These are phyloP conservation scores for Phytophthora macrochlamydospora DNA, from an alignment of 352 stramenopile species.

Conservation along the genomic window DNA sequence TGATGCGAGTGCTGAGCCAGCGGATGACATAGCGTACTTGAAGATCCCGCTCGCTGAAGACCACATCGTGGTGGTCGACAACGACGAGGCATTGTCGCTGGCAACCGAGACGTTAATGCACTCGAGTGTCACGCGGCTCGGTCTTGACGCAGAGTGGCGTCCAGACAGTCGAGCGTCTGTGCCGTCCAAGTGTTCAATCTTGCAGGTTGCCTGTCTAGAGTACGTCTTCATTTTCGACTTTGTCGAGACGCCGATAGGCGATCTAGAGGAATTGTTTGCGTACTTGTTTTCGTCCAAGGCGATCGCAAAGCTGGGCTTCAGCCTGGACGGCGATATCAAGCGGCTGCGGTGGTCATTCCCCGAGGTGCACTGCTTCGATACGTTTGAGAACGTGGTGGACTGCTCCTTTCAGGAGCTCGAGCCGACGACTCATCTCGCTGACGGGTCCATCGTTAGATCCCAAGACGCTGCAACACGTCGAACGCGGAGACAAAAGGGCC, in stretches of 20 bases:
- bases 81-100: constrained; percentile 50
- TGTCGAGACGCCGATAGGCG: constrained; percentile 50
- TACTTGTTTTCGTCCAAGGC: constrained; percentile 55
- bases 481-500: constrained; percentile 47
- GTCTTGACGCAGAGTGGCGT: constrained; percentile 77
- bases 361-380: constrained; percentile 65
- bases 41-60: constrained; percentile 51
- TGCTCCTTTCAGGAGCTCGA: constrained; percentile 53
- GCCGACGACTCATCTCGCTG: constrained; percentile 29
- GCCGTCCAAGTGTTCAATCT: constrained; percentile 68
- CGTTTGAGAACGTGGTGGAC: constrained; percentile 68
- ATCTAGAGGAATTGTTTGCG: constrained; percentile 75
- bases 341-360: constrained; percentile 74
- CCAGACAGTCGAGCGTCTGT: constrained; percentile 47
- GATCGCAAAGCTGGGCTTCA: constrained; percentile 70
- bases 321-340: constrained; percentile 69
- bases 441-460: constrained; percentile 25
- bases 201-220: constrained; percentile 69
- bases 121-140: constrained; percentile 41
- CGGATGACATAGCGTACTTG: constrained; percentile 42
- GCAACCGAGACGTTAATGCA: constrained; percentile 58
- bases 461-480: constrained; percentile 25
- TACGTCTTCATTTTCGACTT: constrained; percentile 79
- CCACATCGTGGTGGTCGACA: constrained; percentile 63
- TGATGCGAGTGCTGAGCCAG: constrained; percentile 30